Conservation (phyloP, 176 grass and related monocot species). For the Bolboschoenus planiculmis region DNA sequence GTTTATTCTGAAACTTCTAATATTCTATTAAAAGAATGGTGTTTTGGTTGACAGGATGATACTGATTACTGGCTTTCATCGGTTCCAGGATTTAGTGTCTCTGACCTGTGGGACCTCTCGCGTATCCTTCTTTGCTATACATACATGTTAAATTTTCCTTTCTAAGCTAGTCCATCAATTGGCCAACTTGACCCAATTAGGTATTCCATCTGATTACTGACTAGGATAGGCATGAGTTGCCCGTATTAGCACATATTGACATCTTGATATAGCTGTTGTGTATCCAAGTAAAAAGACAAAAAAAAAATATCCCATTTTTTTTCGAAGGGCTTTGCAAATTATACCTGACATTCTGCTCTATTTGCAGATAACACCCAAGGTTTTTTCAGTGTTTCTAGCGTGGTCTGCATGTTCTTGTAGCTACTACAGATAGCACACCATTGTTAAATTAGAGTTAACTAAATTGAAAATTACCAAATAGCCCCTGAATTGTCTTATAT, state of each 20-base stretch:
- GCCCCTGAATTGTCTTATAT: not conserved
- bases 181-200: not conserved
- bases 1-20: not conserved
- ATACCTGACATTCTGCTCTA: not conserved
- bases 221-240: not conserved
- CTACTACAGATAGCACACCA: not conserved
- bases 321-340: not conserved
- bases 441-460: not conserved
- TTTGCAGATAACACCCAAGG: not conserved
- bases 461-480: not conserved
- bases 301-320: not conserved
- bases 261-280: not conserved
- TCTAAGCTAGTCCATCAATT: not conserved
- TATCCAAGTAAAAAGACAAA: not conserved
- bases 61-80: constrained; percentile 86
- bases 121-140: constrained; percentile 57
- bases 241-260: not conserved
- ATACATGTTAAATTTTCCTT: not conserved
- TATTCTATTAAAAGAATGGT: not conserved
- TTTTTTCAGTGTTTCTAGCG: not conserved
- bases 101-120: constrained; percentile 76
- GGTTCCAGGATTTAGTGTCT: constrained; percentile 73
- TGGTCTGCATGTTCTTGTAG: not conserved
- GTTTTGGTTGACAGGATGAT: constrained; percentile 47
- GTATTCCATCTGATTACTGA: not conserved